Percentiles rank a stretch among this genome's conserved stretches.
phyloP scores from a whole-genome alignment of 225 moss, liverwort and hornwort genomes.

The Climacium dendroides region DNA sequence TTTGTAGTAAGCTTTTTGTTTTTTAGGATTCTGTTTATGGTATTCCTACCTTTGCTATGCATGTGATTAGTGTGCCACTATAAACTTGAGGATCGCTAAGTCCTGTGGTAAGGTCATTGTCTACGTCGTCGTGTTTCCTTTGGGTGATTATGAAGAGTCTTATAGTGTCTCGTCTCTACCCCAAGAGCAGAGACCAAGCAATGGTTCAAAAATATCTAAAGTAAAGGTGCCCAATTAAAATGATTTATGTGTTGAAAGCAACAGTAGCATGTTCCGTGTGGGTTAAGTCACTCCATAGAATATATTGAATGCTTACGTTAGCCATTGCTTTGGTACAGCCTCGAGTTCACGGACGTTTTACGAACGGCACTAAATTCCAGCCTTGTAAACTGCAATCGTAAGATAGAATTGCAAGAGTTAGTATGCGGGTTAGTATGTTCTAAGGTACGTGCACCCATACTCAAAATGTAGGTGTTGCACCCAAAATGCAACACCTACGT shows the following conservation, averaged over 20 bases:
- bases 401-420: too few relatives aligned
- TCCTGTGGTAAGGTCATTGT: slow-evolving; percentile 40
- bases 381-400: too few relatives aligned
- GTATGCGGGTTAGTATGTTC: too few relatives aligned
- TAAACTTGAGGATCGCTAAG: background rate
- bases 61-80: background rate
- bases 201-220: background rate
- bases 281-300: too few relatives aligned
- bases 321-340: too few relatives aligned
- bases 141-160: background rate
- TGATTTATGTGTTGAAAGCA: background rate
- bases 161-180: background rate
- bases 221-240: too few relatives aligned
- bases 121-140: background rate
- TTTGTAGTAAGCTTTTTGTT: background rate
- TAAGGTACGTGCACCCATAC: too few relatives aligned
- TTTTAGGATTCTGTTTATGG: background rate
- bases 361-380: too few relatives aligned
- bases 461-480: too few relatives aligned
- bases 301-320: too few relatives aligned
- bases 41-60: background rate
- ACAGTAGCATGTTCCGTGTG: background rate
- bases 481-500: too few relatives aligned
- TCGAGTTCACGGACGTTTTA: too few relatives aligned
- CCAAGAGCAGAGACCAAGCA: background rate